A percentile compares a stretch with the other conserved stretches of the same genome.
These are phyloP conservation scores for Taxillus chinensis DNA, from an alignment of 164 flowering plant genomes.

Conservation along the genomic window DNA sequence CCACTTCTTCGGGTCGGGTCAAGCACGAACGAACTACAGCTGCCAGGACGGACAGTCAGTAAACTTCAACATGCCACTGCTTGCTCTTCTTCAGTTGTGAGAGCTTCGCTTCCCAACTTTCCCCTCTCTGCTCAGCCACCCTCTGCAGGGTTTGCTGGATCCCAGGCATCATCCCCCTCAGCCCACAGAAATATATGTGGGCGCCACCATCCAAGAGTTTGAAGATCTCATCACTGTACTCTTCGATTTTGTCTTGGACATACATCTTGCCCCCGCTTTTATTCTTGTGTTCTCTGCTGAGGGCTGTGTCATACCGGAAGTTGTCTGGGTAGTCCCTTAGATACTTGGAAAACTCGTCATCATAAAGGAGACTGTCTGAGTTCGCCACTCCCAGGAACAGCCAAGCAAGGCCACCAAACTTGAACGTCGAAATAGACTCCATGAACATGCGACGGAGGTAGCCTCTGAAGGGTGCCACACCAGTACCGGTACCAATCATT, in stretches of 20 bases:
- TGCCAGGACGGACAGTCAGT: slow-evolving; percentile 21
- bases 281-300: slow-evolving; percentile 91
- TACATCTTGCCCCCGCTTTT: slow-evolving; percentile 95
- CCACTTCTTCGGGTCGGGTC: not conserved
- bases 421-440: slow-evolving; percentile 73
- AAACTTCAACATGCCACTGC: slow-evolving; percentile 99
- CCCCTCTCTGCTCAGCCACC: slow-evolving; percentile 84
- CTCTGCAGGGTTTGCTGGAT: slow-evolving; percentile 88
- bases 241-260: slow-evolving; percentile 96
- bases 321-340: slow-evolving; percentile 69
- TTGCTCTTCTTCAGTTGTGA: slow-evolving; percentile 86
- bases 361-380: slow-evolving; percentile 84
- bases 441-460: slow-evolving; percentile 98
- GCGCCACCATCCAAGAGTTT: slow-evolving; percentile 82
- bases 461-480: slow-evolving; percentile 90
- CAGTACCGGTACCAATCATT: slow-evolving; percentile 97
- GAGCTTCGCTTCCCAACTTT: slow-evolving; percentile 85
- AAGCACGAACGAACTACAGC: not conserved
- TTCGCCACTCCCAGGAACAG: slow-evolving; percentile 98
- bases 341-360: slow-evolving; percentile 75
- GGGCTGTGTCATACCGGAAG: slow-evolving; percentile 71
- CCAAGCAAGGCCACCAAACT: slow-evolving; percentile 93
- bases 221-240: slow-evolving; percentile 90
- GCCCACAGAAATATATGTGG: slow-evolving; percentile 95
- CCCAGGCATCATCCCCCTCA: slow-evolving; percentile 99